Conservation (phyloP, 371 early-diverging fungal genomes). For the Umbelopsis sp. region DNA sequence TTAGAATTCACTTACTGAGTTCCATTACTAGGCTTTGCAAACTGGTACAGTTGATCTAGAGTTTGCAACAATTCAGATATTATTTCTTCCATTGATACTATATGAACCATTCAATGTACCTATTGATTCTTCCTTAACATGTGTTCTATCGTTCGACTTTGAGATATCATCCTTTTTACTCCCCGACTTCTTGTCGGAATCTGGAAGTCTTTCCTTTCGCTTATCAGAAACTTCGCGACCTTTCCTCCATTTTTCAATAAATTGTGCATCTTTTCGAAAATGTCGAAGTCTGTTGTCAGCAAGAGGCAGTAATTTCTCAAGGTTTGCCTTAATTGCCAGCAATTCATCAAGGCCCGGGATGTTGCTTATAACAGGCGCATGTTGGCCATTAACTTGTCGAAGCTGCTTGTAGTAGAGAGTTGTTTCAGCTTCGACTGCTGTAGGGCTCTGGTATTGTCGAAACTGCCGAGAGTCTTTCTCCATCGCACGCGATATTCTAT, state of each 20-base stretch:
- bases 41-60: not conserved
- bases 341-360: slow-evolving; percentile 40
- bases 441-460: slow-evolving; percentile 14
- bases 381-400: not conserved
- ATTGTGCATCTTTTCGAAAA: slow-evolving; percentile 12
- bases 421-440: not conserved
- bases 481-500: slow-evolving; percentile 14
- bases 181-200: slow-evolving; percentile 18
- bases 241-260: slow-evolving; percentile 15
- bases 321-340: slow-evolving; percentile 35
- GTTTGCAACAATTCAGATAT: not conserved
- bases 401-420: not conserved
- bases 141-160: not conserved
- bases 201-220: slow-evolving; percentile 17
- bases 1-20: not conserved
- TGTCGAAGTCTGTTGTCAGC: slow-evolving; percentile 29
- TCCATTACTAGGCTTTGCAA: not conserved
- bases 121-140: slow-evolving; percentile 15
- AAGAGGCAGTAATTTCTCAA: slow-evolving; percentile 32
- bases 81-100: not conserved
- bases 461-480: slow-evolving; percentile 19
- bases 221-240: slow-evolving; percentile 12
- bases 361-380: slow-evolving; percentile 20
- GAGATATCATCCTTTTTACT: slow-evolving; percentile 11
- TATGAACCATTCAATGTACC: not conserved